Conservation (phyloP, 2,329 filamentous ascomycete genomes). For the Fusarium penzigii region DNA sequence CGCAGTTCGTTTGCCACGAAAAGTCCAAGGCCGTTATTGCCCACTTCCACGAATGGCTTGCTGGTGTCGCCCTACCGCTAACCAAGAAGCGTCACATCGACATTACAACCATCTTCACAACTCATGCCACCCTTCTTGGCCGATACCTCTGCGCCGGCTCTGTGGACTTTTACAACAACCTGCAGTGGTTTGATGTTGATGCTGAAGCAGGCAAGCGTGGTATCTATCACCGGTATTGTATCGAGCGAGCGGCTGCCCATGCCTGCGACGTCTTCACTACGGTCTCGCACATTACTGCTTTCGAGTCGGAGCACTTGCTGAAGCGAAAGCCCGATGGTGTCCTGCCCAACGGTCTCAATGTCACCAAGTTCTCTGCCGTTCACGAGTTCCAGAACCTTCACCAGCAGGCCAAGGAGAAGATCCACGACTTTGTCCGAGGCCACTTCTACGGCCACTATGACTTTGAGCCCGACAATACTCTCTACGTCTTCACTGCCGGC, state of each 20-base stretch:
- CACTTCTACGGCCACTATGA: constrained; percentile 99
- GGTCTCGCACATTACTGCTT: constrained; percentile 97
- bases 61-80: constrained; percentile 88
- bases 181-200: constrained; percentile 96
- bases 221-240: constrained; percentile 98
- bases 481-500: constrained; percentile 97
- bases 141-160: constrained; percentile 96
- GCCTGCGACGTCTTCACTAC: constrained; percentile 97
- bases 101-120: constrained; percentile 97
- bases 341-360: constrained; percentile 93
- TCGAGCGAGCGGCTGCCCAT: constrained; percentile 91
- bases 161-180: constrained; percentile 98
- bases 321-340: constrained; percentile 98
- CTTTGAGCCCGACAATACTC: constrained; percentile 92
- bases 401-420: constrained; percentile 95
- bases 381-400: constrained; percentile 99
- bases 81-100: constrained; percentile 94
- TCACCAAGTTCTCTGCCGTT: constrained; percentile 94
- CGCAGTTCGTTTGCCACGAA: constrained; percentile 88
- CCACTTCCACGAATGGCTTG: constrained; percentile 98
- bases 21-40: constrained; percentile 90
- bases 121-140: constrained; percentile 91
- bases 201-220: constrained; percentile 95
- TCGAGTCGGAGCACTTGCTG: constrained; percentile 94
- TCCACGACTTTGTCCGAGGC: constrained; percentile 95